Evolutionary conservation across 2,329 filamentous ascomycete genomes (phyloP).

Genomic region (Fusarium clavum): DNA sequence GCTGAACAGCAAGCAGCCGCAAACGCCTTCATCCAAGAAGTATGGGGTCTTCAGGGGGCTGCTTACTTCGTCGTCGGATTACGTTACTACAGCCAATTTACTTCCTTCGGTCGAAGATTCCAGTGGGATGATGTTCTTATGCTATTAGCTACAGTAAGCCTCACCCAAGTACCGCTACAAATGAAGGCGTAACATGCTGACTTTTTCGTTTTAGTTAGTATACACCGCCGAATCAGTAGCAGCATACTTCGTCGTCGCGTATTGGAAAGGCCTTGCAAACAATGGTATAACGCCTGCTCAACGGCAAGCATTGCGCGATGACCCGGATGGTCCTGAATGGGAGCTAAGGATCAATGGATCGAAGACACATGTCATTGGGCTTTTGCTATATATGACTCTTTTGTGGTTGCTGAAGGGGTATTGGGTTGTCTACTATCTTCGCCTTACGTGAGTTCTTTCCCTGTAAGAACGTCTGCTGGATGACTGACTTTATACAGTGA

Average conservation of each 20-base stretch:
- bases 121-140: background rate
- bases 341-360: background rate
- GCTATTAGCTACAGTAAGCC: background rate
- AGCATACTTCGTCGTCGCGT: background rate
- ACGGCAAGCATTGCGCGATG: background rate
- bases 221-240: background rate
- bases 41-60: background rate
- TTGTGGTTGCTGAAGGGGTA: background rate
- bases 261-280: background rate
- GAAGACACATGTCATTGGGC: background rate
- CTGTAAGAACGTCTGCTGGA: too few relatives aligned
- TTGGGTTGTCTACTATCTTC: background rate
- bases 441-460: background rate
- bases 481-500: background rate
- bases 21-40: background rate
- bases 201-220: background rate
- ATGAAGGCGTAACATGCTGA: fast-evolving
- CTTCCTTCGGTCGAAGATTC: background rate
- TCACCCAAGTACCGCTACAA: fast-evolving
- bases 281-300: background rate
- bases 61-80: background rate
- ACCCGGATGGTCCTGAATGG: background rate
- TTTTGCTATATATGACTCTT: background rate
- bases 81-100: background rate
- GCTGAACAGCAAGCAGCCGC: background rate